These are phyloP conservation scores for Rubus idaeus DNA, from an alignment of 306 rosid species.

Conservation along the genomic window DNA sequence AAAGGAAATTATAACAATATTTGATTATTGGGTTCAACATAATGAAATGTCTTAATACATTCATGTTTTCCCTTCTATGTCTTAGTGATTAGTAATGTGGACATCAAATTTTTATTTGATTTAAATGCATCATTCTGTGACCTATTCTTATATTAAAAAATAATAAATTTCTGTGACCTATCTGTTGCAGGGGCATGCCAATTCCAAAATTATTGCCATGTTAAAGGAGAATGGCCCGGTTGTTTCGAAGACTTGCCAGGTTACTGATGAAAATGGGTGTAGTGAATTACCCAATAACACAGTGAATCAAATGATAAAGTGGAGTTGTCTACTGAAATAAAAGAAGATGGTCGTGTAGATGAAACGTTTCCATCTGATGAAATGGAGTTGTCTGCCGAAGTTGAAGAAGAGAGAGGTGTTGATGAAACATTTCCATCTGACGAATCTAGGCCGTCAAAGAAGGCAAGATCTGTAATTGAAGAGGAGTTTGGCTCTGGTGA, in stretches of 20 bases:
- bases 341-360: constrained; percentile 33
- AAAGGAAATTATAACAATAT: neutral
- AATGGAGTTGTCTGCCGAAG: constrained; percentile 47
- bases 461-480: constrained; percentile 46
- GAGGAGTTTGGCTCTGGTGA: constrained; percentile 32
- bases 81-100: neutral
- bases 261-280: constrained; percentile 49
- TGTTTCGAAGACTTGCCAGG: constrained; percentile 35
- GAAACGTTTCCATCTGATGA: constrained; percentile 41
- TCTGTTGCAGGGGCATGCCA: constrained; percentile 33
- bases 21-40: neutral
- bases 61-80: neutral
- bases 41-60: neutral
- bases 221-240: constrained; percentile 31
- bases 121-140: neutral
- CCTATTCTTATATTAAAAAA: neutral
- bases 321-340: constrained; percentile 40
- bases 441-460: constrained; percentile 58
- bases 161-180: neutral
- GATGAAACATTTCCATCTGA: constrained; percentile 40
- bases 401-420: constrained; percentile 30
- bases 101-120: neutral
- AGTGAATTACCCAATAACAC: constrained; percentile 31
- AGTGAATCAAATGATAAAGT: constrained; percentile 40
- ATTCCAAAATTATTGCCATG: constrained; percentile 38